Base-by-base conservation (phyloP, 305 asterid genomes). In the Solanum hybrid region DNA sequence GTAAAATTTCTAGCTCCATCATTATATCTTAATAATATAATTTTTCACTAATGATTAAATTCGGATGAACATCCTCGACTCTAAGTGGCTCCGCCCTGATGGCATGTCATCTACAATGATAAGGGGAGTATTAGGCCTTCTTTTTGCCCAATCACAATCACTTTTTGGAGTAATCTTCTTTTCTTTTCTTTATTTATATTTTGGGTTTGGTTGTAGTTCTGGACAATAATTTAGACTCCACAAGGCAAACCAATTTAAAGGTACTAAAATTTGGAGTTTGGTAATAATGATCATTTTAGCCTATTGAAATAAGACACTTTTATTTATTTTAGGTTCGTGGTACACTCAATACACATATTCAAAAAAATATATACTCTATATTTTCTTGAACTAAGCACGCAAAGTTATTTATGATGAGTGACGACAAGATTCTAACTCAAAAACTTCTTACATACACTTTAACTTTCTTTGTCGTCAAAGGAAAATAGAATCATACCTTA, bases 11-110 rank as follows among this genome's bases (percentile, higher is more conserved):
- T 56, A 56, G 10, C 10, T 17, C 3, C 10, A 0, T 5, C 4
- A 6, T 56, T 56, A 0, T 56, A 17, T 56, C 0, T n/a, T 2
- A n/a, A 66, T n/a, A n/a, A n/a, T 66, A 66, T 2, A 66, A n/a
- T n/a, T 66, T 66, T 66, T 24, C 14, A 0, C 75, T 10, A 4
- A n/a, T 10, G 13, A 20, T 60, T 4, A 10, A 24, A n/a, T n/a
- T 24, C 7, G 16, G 3, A 24, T 10, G 6, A 69, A 69, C 32
- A 24, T 12, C 32, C 16, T 69, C 14, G 7, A 10, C 3, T 69
- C 4, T 5, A 24, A 1, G 16, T 11, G 32, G 76, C 32, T 69
- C 76, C 16, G 1, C 32, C 73, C 31, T 10, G 11, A 82, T 46
- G 73, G 6, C 40, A 82, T 82, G 72, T 3, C 24, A 40, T 80